Conservation (phyloP, 192 early-diverging fungal species). For the Kickxella alabastrina region DNA sequence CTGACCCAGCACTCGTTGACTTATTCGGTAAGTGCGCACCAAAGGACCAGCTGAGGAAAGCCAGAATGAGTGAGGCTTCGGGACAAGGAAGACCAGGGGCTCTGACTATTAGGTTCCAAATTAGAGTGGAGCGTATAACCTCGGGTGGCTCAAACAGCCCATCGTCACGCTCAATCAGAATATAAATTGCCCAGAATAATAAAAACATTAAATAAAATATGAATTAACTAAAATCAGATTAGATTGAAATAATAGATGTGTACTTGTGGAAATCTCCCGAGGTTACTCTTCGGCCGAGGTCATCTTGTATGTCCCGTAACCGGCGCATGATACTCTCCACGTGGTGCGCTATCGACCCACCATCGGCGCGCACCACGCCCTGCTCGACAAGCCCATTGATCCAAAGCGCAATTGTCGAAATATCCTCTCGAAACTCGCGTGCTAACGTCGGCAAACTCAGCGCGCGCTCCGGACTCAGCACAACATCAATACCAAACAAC, state of each 20-base stretch:
- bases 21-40: conserved; percentile 47
- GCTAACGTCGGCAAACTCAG: conserved; percentile 36
- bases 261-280: conserved; percentile 14
- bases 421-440: conserved; percentile 34
- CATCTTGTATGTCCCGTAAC: conserved; percentile 35
- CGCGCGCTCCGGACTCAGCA: conserved; percentile 26
- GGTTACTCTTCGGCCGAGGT: conserved; percentile 10
- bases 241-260: conserved; percentile 14
- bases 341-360: conserved; percentile 15
- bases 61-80: not conserved
- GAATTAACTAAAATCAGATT: not conserved
- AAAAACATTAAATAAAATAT: not conserved
- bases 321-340: conserved; percentile 23
- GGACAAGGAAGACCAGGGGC: conserved; percentile 9
- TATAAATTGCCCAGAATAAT: conserved; percentile 42
- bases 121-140: conserved; percentile 29
- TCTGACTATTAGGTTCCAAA: conserved; percentile 41
- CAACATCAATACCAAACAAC: conserved; percentile 45
- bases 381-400: conserved; percentile 18
- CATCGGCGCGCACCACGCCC: conserved; percentile 1
- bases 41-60: not conserved
- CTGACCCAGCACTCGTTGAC: conserved; percentile 38
- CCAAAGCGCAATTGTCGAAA: conserved; percentile 28
- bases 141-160: conserved; percentile 43
- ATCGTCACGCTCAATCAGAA: conserved; percentile 46